phyloP scores from a whole-genome alignment of 2,329 filamentous ascomycete genomes.

The Fusarium continuum region DNA sequence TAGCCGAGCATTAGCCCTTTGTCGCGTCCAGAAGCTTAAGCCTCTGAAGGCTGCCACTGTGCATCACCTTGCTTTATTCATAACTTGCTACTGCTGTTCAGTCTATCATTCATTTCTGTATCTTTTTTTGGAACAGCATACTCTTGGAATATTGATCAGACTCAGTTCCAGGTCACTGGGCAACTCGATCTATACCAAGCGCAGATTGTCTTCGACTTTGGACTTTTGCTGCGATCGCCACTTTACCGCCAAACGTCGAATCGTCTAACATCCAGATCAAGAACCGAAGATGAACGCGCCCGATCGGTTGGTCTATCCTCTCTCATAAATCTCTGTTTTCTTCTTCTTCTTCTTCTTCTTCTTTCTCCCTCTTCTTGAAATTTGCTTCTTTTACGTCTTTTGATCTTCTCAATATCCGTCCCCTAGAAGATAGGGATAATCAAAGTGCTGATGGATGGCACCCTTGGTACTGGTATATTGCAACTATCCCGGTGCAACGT shows the following conservation, averaged over 20 bases:
- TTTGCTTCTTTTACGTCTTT: background rate
- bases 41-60: constrained; percentile 22
- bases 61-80: constrained; percentile 24
- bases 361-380: too few species aligned
- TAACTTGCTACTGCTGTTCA: constrained; percentile 4
- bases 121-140: background rate
- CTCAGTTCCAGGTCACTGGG: background rate
- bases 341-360: too few species aligned
- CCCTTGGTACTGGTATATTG: background rate
- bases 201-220: background rate
- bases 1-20: constrained; percentile 46
- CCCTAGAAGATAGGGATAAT: background rate
- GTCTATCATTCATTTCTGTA: constrained; percentile 5
- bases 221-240: constrained; percentile 23
- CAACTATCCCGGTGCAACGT: background rate
- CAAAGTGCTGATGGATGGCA: background rate
- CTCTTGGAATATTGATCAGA: background rate
- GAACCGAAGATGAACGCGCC: constrained; percentile 62
- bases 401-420: background rate
- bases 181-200: background rate
- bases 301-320: constrained; percentile 57
- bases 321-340: background rate
- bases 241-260: constrained; percentile 32
- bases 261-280: background rate
- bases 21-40: constrained; percentile 15